Conservation (phyloP, 2,329 filamentous ascomycete genomes). For the Pyrenochaeta sp. region DNA sequence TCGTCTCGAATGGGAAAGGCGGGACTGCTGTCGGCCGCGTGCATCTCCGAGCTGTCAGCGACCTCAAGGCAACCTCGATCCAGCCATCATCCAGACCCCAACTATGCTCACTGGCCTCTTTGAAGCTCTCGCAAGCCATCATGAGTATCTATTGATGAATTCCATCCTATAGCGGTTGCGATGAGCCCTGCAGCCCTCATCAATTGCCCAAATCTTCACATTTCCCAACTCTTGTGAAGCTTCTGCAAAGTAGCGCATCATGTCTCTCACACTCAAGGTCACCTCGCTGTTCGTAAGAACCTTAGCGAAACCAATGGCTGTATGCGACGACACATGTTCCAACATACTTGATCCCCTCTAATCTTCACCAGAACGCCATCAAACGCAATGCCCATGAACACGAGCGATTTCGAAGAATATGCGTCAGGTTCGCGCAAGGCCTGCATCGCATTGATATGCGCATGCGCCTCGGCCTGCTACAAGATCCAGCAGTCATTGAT, state of each 20-base stretch:
- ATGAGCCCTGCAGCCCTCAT: not conserved
- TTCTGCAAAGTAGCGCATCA: slow-evolving; percentile 39
- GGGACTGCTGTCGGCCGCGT: slow-evolving; percentile 24
- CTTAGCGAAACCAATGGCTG: slow-evolving; percentile 73
- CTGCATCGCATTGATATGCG: slow-evolving; percentile 74
- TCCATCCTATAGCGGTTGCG: not conserved
- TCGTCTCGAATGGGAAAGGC: not conserved
- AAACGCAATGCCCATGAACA: slow-evolving; percentile 74
- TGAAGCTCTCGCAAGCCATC: not conserved
- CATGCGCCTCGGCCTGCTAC: slow-evolving; percentile 70
- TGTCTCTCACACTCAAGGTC: slow-evolving; percentile 73
- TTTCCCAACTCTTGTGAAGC: slow-evolving; percentile 6
- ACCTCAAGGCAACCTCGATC: slow-evolving; percentile 31
- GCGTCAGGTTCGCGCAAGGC: slow-evolving; percentile 69
- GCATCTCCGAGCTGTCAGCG: slow-evolving; percentile 23
- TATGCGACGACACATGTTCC: slow-evolving; percentile 46
- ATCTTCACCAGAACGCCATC: slow-evolving; percentile 65
- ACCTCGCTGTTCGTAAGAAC: slow-evolving; percentile 71
- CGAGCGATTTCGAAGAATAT: slow-evolving; percentile 69
- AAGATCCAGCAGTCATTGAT: slow-evolving; percentile 66
- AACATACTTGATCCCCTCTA: slow-evolving; percentile 1
- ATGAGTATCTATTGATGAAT: not conserved
- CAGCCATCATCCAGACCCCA: slow-evolving; percentile 11
- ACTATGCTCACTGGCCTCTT: slow-evolving; percentile 1
- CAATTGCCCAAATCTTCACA: slow-evolving; percentile 11